These are phyloP conservation scores for Pyrenopolyporus hunteri DNA, from an alignment of 495 filamentous ascomycete genomes.

Conservation along the genomic window DNA sequence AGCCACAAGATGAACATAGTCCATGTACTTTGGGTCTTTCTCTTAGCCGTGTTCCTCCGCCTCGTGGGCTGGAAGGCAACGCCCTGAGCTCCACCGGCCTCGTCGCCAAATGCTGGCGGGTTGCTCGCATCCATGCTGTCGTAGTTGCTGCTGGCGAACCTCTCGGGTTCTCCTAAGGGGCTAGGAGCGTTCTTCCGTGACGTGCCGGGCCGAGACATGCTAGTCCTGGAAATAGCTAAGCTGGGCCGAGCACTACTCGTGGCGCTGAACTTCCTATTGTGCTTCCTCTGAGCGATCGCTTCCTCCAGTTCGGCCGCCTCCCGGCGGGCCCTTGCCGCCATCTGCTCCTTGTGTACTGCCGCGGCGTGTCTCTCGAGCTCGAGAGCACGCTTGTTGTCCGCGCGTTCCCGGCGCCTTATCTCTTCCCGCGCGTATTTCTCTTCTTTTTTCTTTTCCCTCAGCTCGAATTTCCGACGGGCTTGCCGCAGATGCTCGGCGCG, in stretches of 20 bases:
- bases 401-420: constrained; percentile 57
- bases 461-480: constrained; percentile 60
- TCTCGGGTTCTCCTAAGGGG: constrained; percentile 36
- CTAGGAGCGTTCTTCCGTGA: constrained; percentile 49
- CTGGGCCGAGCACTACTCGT: constrained; percentile 42
- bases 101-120: constrained; percentile 31
- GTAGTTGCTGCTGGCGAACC: constrained; percentile 51
- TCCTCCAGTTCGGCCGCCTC: constrained; percentile 40
- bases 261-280: constrained; percentile 44
- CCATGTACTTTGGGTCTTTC: constrained; percentile 60
- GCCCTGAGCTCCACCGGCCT: constrained; percentile 37
- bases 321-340: constrained; percentile 33
- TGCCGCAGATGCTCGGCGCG: constrained; percentile 56
- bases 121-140: constrained; percentile 46
- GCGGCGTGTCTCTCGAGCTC: constrained; percentile 49
- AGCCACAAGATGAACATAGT: constrained; percentile 62
- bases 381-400: constrained; percentile 53
- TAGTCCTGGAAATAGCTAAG: constrained; percentile 41
- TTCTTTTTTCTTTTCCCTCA: constrained; percentile 60
- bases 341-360: constrained; percentile 34
- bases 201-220: constrained; percentile 43
- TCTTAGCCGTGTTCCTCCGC: constrained; percentile 53
- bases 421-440: constrained; percentile 63
- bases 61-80: constrained; percentile 45
- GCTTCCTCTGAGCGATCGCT: constrained; percentile 37